phyloP scores from a whole-genome alignment of 148 eudicot species.

The Pharnaceum exiguum region DNA sequence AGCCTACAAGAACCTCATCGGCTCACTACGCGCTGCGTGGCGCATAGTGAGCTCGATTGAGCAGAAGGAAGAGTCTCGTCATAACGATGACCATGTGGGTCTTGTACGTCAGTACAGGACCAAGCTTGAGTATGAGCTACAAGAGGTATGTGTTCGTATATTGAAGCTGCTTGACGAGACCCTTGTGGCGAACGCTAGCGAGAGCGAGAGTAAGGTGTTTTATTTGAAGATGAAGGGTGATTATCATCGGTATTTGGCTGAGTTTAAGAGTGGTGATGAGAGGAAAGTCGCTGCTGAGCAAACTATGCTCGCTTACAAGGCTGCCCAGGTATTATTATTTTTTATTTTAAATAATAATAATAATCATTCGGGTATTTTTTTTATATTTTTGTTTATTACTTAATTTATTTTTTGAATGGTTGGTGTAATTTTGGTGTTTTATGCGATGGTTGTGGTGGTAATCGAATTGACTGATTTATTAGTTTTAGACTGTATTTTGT shows the following conservation, averaged over 20 bases:
- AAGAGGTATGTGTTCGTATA: slow-evolving; percentile 42
- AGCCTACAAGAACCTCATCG: slow-evolving; percentile 93
- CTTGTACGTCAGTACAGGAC: slow-evolving; percentile 45
- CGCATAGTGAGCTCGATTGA: slow-evolving; percentile 66
- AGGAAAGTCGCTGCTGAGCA: slow-evolving; percentile 50
- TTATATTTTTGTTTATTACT: background rate
- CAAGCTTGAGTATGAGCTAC: slow-evolving; percentile 49
- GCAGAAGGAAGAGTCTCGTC: slow-evolving; percentile 67
- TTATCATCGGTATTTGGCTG: slow-evolving; percentile 53
- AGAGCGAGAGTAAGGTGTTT: slow-evolving; percentile 46
- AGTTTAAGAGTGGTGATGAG: slow-evolving; percentile 42
- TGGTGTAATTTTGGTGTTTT: background rate
- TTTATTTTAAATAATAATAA: too few relatives aligned
- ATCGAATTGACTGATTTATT: too few relatives aligned
- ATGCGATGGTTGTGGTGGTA: background rate
- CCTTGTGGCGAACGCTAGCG: slow-evolving; percentile 33
- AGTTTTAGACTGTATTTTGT: too few relatives aligned
- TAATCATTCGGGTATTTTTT: background rate
- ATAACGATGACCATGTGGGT: slow-evolving; percentile 62
- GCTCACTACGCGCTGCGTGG: slow-evolving; percentile 76
- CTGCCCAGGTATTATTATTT: slow-evolving; percentile 42
- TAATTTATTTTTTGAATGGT: background rate
- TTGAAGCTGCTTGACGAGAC: slow-evolving; percentile 36
- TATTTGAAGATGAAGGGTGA: slow-evolving; percentile 64
- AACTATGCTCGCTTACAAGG: slow-evolving; percentile 46